Base-by-base conservation (phyloP, 306 rosid species). In the Aeschynomene evenia region DNA sequence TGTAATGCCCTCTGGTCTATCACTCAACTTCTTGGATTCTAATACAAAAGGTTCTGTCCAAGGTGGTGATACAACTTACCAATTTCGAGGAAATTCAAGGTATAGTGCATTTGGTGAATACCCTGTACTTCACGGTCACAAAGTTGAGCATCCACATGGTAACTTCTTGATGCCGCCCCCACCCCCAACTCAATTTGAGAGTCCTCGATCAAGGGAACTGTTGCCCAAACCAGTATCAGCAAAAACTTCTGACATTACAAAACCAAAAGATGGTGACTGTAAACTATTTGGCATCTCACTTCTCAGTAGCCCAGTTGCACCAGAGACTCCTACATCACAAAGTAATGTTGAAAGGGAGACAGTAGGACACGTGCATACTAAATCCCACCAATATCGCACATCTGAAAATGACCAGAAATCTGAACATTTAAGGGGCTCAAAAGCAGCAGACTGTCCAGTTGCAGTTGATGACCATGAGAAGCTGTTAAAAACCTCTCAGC, bases 221-320 rank as follows among this genome's bases (percentile, higher is more conserved):
- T 53, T 79, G 69, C 63, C 74, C n/a, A 84, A 79, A 49, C 72
- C 84, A 40, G 21, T 65, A 8, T 14, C 61, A 10, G 68, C 45
- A 15, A 88, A 66, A 31, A 80, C 85, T 34, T 57, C 24, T 3
- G 95, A 84, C 48, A 54, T 74, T 56, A 60, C 72, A 10, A 87
- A 84, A 67, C 80, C 85, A 7, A 88, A 84, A 71, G 97, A 88
- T 60, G 81, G 88, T 29, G 84, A 87, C 65, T 88, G 74, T 82
- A 94, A 91, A 85, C 86, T 94, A 58, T 94, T 94, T 39, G 99
- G 99, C 42, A 71, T 87, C 71, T 86, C 97, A 48, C 98, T 94
- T 57, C 53, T 80, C 37, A 68, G 76, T 33, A 74, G 72, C 69
- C 82, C 81, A 2, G 46, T 56, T 31, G 61, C 82, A 34, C 70